Percentiles rank a stretch among this genome's conserved stretches.
These are phyloP conservation scores for Serendipita sp. DNA, from an alignment of 768 basidiomycete species.

Conservation along the genomic window DNA sequence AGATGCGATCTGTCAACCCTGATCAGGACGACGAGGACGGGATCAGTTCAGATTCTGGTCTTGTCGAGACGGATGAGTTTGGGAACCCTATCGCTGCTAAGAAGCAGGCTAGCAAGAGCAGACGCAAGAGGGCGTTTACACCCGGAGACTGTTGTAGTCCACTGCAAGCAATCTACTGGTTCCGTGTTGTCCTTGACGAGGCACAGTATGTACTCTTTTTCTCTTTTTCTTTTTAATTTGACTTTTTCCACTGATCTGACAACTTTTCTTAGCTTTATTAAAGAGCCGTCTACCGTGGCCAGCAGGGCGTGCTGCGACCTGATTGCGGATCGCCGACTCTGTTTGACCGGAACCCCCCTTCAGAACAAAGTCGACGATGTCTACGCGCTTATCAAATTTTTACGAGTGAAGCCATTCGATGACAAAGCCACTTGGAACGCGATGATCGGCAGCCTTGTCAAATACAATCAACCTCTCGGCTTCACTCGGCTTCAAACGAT, in stretches of 20 bases:
- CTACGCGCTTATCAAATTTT: conserved; percentile 90
- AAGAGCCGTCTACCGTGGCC: conserved; percentile 86
- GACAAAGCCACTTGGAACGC: conserved; percentile 90
- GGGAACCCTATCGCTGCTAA: conserved; percentile 49
- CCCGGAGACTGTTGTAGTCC: conserved; percentile 44
- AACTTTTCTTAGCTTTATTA: conserved; percentile 58
- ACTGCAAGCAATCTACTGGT: conserved; percentile 92
- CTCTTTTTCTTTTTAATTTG: neutral
- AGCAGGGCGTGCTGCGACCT: conserved; percentile 92
- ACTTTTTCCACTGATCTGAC: neutral
- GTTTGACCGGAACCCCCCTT: conserved; percentile 94
- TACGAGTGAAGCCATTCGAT: conserved; percentile 80
- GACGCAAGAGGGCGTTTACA: conserved; percentile 38
- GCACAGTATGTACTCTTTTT: conserved; percentile 59
- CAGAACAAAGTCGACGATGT: conserved; percentile 99
- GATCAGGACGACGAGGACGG: conserved; percentile 56
- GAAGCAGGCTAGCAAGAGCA: conserved; percentile 50
- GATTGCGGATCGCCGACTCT: conserved; percentile 80
- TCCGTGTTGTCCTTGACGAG: conserved; percentile 83
- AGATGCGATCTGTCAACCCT: conserved; percentile 44
- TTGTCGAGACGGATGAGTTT: conserved; percentile 49
- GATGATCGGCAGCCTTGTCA: conserved; percentile 82
- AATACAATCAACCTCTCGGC: conserved; percentile 77
- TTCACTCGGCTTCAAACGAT: conserved; percentile 88
- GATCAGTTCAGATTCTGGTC: conserved; percentile 28